Evolutionary conservation across 345 rosid genomes (phyloP).

Genomic region (Lumnitzera racemosa): DNA sequence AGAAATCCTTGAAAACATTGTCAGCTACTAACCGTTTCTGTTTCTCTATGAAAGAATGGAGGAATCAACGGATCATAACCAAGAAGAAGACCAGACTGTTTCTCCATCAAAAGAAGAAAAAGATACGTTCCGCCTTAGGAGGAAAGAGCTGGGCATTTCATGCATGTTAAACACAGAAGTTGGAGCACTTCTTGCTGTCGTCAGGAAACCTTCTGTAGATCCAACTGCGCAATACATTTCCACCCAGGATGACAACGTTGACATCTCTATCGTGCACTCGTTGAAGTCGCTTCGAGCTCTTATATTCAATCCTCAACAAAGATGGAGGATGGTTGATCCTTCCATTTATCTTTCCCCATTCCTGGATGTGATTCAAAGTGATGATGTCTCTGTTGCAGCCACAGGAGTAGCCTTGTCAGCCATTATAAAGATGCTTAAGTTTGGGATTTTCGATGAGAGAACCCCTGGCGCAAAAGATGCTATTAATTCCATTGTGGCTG

Average conservation of each 20-base stretch:
- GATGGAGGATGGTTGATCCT: slow-evolving; percentile 77
- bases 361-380: slow-evolving; percentile 74
- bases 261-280: slow-evolving; percentile 51
- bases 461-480: slow-evolving; percentile 72
- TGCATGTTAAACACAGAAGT: slow-evolving; percentile 96
- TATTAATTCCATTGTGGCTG: slow-evolving; percentile 42
- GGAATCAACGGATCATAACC: no score
- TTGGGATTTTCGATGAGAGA: slow-evolving; percentile 64
- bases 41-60: no score
- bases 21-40: no score
- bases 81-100: no score
- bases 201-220: slow-evolving; percentile 48
- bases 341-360: slow-evolving; percentile 72
- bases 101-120: no score
- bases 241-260: slow-evolving; percentile 44
- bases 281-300: slow-evolving; percentile 67
- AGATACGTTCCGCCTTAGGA: slow-evolving; percentile 1
- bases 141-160: slow-evolving; percentile 60
- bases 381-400: slow-evolving; percentile 69
- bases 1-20: no score
- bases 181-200: slow-evolving; percentile 71
- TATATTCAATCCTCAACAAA: slow-evolving; percentile 87
- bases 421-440: slow-evolving; percentile 51
- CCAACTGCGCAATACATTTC: slow-evolving; percentile 26
- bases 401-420: slow-evolving; percentile 63